phyloP scores from a whole-genome alignment of 2,329 filamentous ascomycete genomes.

The Colletotrichum brevisporum region DNA sequence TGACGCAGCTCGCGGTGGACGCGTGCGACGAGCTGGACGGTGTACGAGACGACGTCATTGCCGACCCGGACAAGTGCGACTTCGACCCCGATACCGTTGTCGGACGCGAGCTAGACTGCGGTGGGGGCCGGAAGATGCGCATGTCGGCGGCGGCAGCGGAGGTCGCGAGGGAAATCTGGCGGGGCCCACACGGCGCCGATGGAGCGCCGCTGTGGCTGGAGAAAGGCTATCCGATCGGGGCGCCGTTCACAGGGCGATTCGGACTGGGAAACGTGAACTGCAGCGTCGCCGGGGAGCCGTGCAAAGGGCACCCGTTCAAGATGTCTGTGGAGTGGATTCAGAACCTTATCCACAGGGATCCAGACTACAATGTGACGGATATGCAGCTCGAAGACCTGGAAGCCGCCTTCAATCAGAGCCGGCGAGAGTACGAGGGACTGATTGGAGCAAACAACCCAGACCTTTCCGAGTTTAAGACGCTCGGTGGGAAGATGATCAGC shows the following conservation, averaged over 20 bases:
- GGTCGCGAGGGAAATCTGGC: conserved; percentile 35
- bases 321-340: conserved; percentile 40
- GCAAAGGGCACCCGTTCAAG: conserved; percentile 32
- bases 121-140: conserved; percentile 47
- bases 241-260: conserved; percentile 37
- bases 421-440: conserved; percentile 40
- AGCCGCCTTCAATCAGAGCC: conserved; percentile 24
- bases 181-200: conserved; percentile 22
- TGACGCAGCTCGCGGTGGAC: conserved; percentile 42
- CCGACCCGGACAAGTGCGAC: conserved; percentile 38
- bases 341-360: conserved; percentile 33
- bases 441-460: conserved; percentile 49
- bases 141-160: conserved; percentile 34
- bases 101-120: conserved; percentile 39
- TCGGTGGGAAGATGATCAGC: conserved; percentile 58
- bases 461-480: conserved; percentile 47
- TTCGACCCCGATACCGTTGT: conserved; percentile 45
- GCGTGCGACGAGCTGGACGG: conserved; percentile 41
- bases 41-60: conserved; percentile 33
- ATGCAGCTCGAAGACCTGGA: conserved; percentile 28
- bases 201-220: conserved; percentile 30
- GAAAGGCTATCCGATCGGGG: conserved; percentile 29
- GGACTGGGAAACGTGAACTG: conserved; percentile 38
- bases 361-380: conserved; percentile 17
- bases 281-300: conserved; percentile 14